Conservation (phyloP, 2,329 filamentous ascomycete genomes). For the Trichoderma breve region DNA sequence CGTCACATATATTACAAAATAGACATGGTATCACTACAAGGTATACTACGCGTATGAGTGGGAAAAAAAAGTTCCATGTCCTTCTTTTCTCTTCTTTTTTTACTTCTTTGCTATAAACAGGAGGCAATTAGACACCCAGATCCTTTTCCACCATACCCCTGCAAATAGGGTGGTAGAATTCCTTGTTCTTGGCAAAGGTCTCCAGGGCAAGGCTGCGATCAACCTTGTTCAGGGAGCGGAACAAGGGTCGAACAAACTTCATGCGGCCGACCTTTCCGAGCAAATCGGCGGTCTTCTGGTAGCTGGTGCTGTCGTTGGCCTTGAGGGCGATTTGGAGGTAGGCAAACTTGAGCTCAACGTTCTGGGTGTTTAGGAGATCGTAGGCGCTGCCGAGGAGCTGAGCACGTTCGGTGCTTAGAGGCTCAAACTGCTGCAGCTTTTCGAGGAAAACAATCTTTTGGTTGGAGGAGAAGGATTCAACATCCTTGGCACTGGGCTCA, state of each 20-base stretch:
- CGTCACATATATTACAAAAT: neutral
- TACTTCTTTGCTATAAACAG: neutral
- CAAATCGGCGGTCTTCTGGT: constrained; percentile 69
- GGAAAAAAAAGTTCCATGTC: neutral
- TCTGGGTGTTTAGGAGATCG: constrained; percentile 69
- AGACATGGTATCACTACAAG: neutral
- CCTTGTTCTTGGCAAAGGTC: constrained; percentile 82
- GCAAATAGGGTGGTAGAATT: constrained; percentile 97
- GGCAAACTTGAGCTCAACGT: constrained; percentile 80
- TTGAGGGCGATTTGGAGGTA: constrained; percentile 79
- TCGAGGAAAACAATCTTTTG: constrained; percentile 92
- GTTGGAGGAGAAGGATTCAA: constrained; percentile 74
- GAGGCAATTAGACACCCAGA: constrained; percentile 44
- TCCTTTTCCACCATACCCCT: constrained; percentile 84
- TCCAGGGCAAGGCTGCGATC: constrained; percentile 71
- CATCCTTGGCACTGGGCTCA: constrained; percentile 65
- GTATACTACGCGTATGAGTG: neutral
- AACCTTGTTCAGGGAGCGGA: constrained; percentile 69
- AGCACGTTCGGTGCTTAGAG: constrained; percentile 64
- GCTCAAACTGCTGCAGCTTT: constrained; percentile 62
- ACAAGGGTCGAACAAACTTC: constrained; percentile 94
- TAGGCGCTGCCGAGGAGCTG: constrained; percentile 74
- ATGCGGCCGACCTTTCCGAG: constrained; percentile 84
- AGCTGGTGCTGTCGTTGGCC: constrained; percentile 67
- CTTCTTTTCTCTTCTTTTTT: constrained; percentile 8